A percentile compares a stretch with the other conserved stretches of the same genome.
Evolutionary conservation across 2,329 filamentous ascomycete species (phyloP).

Genomic region (Paramyrothecium roridum): DNA sequence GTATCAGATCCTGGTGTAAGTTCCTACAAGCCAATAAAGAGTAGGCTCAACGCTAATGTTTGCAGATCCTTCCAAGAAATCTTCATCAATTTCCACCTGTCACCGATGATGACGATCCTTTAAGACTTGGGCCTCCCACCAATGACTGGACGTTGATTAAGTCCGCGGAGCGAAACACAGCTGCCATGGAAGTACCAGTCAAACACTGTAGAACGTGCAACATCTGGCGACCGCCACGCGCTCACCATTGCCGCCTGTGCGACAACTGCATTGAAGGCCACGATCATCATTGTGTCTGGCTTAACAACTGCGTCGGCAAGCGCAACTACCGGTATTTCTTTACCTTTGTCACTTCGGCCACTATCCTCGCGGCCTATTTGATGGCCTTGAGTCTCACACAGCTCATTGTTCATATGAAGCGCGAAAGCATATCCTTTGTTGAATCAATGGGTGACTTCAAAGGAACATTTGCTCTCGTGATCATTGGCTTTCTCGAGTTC

Average conservation of each 20-base stretch:
- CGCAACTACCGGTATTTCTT: slow-evolving; percentile 99
- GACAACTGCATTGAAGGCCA: slow-evolving; percentile 97
- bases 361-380: slow-evolving; percentile 72
- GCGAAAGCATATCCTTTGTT: slow-evolving; percentile 64
- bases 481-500: slow-evolving; percentile 73
- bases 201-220: slow-evolving; percentile 98
- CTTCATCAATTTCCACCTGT: slow-evolving; percentile 81
- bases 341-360: slow-evolving; percentile 78
- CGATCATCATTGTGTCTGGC: slow-evolving; percentile 97
- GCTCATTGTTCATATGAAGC: slow-evolving; percentile 67
- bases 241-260: slow-evolving; percentile 93
- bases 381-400: slow-evolving; percentile 78
- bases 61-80: slow-evolving; percentile 88
- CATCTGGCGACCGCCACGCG: slow-evolving; percentile 93
- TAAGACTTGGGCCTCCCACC: slow-evolving; percentile 77
- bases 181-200: slow-evolving; percentile 95
- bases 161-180: slow-evolving; percentile 68
- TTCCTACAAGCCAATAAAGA: slow-evolving; percentile 14
- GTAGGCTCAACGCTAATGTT: slow-evolving; percentile 8
- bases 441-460: slow-evolving; percentile 67
- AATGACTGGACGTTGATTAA: slow-evolving; percentile 95
- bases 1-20: slow-evolving; percentile 88
- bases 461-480: slow-evolving; percentile 82
- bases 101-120: slow-evolving; percentile 73
- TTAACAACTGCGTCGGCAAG: slow-evolving; percentile 96